A percentile compares a stretch with the other conserved stretches of the same genome.
phyloP scores from a whole-genome alignment of 2,329 filamentous ascomycete species.

The Neonectria sp. region DNA sequence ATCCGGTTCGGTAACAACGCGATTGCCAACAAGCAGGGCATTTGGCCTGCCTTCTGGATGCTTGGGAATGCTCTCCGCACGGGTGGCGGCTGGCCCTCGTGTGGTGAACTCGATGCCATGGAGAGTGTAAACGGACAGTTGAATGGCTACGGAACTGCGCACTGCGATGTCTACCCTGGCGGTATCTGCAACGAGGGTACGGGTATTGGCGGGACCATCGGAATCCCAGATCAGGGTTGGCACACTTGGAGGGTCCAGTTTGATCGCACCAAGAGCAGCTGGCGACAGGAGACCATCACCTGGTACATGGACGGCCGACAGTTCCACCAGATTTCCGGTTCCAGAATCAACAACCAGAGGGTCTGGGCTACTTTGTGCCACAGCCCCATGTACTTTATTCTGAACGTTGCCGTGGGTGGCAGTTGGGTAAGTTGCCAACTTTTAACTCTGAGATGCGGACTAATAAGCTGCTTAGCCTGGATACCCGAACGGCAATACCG shows the following conservation, averaged over 20 bases:
- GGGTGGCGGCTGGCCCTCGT: slow-evolving; percentile 41
- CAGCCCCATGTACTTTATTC: slow-evolving; percentile 63
- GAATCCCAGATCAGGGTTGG: slow-evolving; percentile 57
- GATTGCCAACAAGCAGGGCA: slow-evolving; percentile 58
- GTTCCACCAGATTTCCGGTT: slow-evolving; percentile 60
- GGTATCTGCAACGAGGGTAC: slow-evolving; percentile 64
- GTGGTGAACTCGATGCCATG: slow-evolving; percentile 42
- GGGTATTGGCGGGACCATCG: slow-evolving; percentile 54
- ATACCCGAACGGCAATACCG: slow-evolving; percentile 59
- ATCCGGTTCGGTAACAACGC: slow-evolving; percentile 43
- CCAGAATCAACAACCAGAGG: slow-evolving; percentile 57
- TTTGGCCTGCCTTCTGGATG: slow-evolving; percentile 51
- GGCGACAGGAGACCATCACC: slow-evolving; percentile 61
- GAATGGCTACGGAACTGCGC: slow-evolving; percentile 31
- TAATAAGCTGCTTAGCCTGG: slow-evolving; percentile 56
- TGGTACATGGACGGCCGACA: slow-evolving; percentile 62
- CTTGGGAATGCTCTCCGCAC: slow-evolving; percentile 41
- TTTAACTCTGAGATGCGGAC: accelerated
- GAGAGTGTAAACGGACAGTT: slow-evolving; percentile 36
- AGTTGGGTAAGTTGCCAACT: slow-evolving; percentile 57
- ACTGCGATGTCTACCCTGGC: slow-evolving; percentile 49
- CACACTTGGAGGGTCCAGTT: slow-evolving; percentile 64
- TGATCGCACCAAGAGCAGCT: slow-evolving; percentile 61
- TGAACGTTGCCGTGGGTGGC: slow-evolving; percentile 69
- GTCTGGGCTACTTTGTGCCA: slow-evolving; percentile 65